phyloP scores from a whole-genome alignment of 2,329 filamentous ascomycete species.

The Colletotrichum salicis region DNA sequence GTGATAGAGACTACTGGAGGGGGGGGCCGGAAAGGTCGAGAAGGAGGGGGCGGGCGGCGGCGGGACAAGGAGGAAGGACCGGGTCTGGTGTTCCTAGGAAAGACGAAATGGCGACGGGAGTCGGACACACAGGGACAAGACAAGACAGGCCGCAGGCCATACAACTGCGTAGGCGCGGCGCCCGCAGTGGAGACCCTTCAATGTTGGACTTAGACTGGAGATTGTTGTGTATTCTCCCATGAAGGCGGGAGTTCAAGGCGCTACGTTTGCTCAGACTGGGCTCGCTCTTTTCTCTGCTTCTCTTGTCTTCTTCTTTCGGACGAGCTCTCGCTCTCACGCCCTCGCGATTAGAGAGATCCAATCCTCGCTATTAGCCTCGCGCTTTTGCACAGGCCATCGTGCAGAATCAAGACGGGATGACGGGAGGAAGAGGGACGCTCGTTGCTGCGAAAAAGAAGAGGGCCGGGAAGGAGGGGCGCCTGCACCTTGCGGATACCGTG shows the following conservation, averaged over 20 bases:
- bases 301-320: neutral
- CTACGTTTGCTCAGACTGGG: neutral
- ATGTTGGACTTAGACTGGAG: neutral
- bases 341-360: too few relatives aligned
- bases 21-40: neutral
- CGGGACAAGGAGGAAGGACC: neutral
- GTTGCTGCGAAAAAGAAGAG: neutral
- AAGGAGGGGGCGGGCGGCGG: neutral
- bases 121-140: too few relatives aligned
- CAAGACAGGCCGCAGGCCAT: neutral
- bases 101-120: neutral
- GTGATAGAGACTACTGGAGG: constrained; percentile 1
- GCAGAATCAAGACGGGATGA: constrained; percentile 3
- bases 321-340: neutral
- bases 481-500: neutral
- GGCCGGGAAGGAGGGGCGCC: neutral
- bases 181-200: constrained; percentile 16
- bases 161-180: constrained; percentile 15
- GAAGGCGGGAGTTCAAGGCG: too few relatives aligned
- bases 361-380: neutral
- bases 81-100: neutral
- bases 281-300: neutral
- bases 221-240: too few relatives aligned
- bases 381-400: neutral
- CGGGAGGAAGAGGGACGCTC: neutral